Evolutionary conservation across 2,329 filamentous ascomycete species (phyloP).

Genomic region (Hortaea sp.): DNA sequence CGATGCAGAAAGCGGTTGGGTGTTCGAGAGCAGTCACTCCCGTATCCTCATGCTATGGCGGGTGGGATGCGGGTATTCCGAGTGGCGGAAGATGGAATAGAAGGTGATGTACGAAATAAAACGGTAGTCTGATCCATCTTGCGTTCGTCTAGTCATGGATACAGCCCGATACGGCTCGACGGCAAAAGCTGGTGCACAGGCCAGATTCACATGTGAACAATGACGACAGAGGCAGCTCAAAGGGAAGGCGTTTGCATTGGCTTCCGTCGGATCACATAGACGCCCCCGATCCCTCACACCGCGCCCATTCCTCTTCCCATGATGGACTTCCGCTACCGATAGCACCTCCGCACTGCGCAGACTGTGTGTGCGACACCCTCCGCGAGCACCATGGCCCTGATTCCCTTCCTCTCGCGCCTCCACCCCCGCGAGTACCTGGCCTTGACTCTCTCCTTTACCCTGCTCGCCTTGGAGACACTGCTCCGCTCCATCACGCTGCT

Average conservation of each 20-base stretch:
- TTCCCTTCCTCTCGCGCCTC: slow-evolving; percentile 55
- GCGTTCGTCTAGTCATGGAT: no score
- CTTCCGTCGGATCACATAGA: not conserved
- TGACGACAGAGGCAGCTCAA: not conserved
- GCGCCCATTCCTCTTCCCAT: not conserved
- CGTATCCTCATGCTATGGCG: not conserved
- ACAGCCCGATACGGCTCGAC: not conserved
- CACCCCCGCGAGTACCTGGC: slow-evolving; percentile 69
- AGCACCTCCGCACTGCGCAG: no score
- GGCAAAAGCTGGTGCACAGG: not conserved
- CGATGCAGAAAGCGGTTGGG: no score
- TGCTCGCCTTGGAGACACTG: slow-evolving; percentile 72
- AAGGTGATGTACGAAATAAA: not conserved
- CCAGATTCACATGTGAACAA: not conserved
- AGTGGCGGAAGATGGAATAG: not conserved
- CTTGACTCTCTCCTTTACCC: slow-evolving; percentile 69
- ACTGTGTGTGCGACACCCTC: no score
- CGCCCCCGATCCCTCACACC: not conserved
- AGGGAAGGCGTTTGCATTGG: not conserved
- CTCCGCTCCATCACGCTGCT: slow-evolving; percentile 80
- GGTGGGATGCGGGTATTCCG: not conserved
- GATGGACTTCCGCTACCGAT: not conserved
- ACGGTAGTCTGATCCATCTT: no score
- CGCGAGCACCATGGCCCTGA: slow-evolving; percentile 36
- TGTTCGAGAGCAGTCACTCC: no score